Conservation (phyloP, 768 basidiomycete species). For the Agrocybe chaxingu region DNA sequence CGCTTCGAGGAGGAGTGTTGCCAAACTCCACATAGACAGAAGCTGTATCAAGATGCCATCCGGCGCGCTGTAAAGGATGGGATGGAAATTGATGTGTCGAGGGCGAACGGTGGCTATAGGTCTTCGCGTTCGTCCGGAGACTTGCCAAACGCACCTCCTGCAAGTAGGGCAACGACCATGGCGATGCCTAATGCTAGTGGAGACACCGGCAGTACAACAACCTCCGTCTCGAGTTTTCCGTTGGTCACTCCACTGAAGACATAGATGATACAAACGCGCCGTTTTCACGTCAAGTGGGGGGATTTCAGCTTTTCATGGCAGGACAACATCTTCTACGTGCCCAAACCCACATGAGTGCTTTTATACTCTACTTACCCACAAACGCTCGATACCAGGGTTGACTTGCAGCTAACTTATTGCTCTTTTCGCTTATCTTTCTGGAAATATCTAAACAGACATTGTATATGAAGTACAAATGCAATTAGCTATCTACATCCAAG, state of each 20-base stretch:
- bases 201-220: background rate
- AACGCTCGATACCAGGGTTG: too few species aligned
- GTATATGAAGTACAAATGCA: background rate
- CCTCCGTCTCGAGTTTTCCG: background rate
- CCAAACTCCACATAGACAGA: constrained; percentile 28
- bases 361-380: background rate
- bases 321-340: background rate
- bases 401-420: background rate
- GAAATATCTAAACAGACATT: background rate
- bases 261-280: constrained; percentile 11
- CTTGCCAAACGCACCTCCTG: background rate
- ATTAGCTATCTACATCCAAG: constrained; percentile 20
- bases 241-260: background rate
- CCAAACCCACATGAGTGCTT: background rate
- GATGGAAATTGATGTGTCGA: constrained; percentile 7
- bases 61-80: constrained; percentile 26
- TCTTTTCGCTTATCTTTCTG: background rate
- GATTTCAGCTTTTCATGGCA: constrained; percentile 10
- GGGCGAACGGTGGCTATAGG: background rate
- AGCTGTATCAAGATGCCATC: constrained; percentile 28
- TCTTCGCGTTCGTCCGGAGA: background rate
- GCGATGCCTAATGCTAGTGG: background rate
- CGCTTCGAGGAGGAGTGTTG: constrained; percentile 34
- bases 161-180: background rate
- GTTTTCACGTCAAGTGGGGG: constrained; percentile 16